Evolutionary conservation across 2,329 filamentous ascomycete genomes (phyloP), one percentile per base, ranked within the genome.

Genomic region (Nemania sp.): DNA sequence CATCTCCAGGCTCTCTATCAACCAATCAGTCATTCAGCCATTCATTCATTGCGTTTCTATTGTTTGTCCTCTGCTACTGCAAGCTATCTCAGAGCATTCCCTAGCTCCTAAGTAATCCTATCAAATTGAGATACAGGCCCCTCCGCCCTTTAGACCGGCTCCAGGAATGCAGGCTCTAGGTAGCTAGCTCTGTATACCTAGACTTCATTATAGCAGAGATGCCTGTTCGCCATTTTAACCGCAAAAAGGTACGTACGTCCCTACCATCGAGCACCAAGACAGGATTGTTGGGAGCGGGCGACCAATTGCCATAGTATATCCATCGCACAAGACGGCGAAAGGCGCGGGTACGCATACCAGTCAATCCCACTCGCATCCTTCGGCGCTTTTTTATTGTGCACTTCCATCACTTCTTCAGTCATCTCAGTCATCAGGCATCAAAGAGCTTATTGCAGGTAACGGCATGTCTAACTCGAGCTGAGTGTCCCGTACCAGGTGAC

Each of bases 391-490:
- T n/a, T n/a, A n/a, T n/a, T 35, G 41, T 54, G 47, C 57, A 54
- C 49, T 55, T 59, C 4, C n/a, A 18, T 27, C 10, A 8, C n/a
- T n/a, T n/a, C n/a, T n/a, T n/a, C n/a, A n/a, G n/a, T n/a, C n/a
- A n/a, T n/a, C n/a, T n/a, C n/a, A n/a, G n/a, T 18, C 43, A 45
- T 22, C 20, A 2, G 13, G 59, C 41, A 41, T 53, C 45, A 43
- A 15, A 20, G 11, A 20, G 11, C 27, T 22, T 20, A n/a, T 29
- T 26, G 35, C 11, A 59, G 32, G 32, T 35, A 11, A 24, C 49
- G 38, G 24, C 15, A 49, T 55, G 18, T 55, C n/a, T 13, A 4
- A 66, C 45, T 53, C 45, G 26, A 62, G 45, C 18, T 66, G 35
- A 57, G 47, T 10, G 32, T 52, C 15, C 43, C 10, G 32, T 47